A percentile compares a stretch with the other conserved stretches of the same genome.
Conservation (phyloP, 1,139 yeast genomes). For the Debaryomycetaceae sp. region DNA sequence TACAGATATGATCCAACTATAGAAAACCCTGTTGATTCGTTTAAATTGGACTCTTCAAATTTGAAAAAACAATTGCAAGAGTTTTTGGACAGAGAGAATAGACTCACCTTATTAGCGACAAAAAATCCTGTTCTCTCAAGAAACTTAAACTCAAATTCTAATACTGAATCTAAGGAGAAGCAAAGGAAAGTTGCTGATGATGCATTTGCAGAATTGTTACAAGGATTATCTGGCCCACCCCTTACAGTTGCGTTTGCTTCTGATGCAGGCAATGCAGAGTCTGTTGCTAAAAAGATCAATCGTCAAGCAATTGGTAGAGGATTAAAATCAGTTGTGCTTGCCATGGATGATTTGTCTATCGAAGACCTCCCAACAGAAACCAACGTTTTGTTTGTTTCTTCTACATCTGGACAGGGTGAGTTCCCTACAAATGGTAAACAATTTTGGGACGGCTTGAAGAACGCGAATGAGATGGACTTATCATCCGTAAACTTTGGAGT, state of each 20-base stretch:
- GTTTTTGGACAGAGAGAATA: constrained; percentile 88
- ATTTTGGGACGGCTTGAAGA: constrained; percentile 83
- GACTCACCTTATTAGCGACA: constrained; percentile 68
- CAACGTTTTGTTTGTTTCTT: constrained; percentile 74
- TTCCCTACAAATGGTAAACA: constrained; percentile 92
- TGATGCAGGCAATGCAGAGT: constrained; percentile 93
- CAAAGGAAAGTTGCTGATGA: constrained; percentile 72
- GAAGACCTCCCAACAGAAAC: constrained; percentile 83
- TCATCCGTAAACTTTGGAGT: constrained; percentile 68
- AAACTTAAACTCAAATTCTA: constrained; percentile 63
- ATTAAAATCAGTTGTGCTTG: constrained; percentile 67
- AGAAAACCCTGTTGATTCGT: constrained; percentile 48
- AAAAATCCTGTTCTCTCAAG: constrained; percentile 76
- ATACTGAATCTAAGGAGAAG: constrained; percentile 50
- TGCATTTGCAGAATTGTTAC: constrained; percentile 73
- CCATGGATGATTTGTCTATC: constrained; percentile 81
- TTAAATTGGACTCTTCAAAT: constrained; percentile 80
- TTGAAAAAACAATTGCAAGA: constrained; percentile 72
- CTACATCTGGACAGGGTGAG: constrained; percentile 98
- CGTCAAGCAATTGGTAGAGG: constrained; percentile 88
- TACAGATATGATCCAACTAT: constrained; percentile 75
- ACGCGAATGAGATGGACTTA: constrained; percentile 67
- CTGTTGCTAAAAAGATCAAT: constrained; percentile 74
- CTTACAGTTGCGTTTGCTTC: constrained; percentile 87
- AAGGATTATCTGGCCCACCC: constrained; percentile 92